phyloP scores from a whole-genome alignment of 768 basidiomycete species.

The Tremella fuciformis region DNA sequence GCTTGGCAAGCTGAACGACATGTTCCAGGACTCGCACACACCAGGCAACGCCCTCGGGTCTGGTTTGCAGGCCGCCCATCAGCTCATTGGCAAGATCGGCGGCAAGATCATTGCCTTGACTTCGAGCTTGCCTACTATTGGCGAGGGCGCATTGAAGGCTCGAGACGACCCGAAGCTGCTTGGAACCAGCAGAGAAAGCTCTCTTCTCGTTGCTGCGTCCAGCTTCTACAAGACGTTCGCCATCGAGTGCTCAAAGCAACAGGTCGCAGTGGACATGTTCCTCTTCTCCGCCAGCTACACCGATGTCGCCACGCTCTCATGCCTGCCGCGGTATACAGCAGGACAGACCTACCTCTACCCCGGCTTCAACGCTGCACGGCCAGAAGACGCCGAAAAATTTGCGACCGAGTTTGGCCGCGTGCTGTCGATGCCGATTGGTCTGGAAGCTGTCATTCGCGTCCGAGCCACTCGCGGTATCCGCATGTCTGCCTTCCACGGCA shows the following conservation, averaged over 20 bases:
- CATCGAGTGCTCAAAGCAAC: slow-evolving; percentile 94
- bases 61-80: slow-evolving; percentile 91
- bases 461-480: slow-evolving; percentile 93
- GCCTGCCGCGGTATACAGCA: slow-evolving; percentile 92
- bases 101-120: slow-evolving; percentile 89
- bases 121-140: slow-evolving; percentile 78
- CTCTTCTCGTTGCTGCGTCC: slow-evolving; percentile 84
- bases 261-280: slow-evolving; percentile 99
- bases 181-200: slow-evolving; percentile 94
- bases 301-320: slow-evolving; percentile 85
- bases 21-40: slow-evolving; percentile 95
- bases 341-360: slow-evolving; percentile 99
- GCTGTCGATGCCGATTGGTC: slow-evolving; percentile 86
- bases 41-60: slow-evolving; percentile 93
- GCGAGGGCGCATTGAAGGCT: slow-evolving; percentile 88
- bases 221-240: slow-evolving; percentile 98
- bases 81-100: slow-evolving; percentile 88
- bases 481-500: slow-evolving; percentile 97
- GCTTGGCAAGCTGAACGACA: slow-evolving; percentile 79
- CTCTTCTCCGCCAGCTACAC: slow-evolving; percentile 89
- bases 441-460: slow-evolving; percentile 96
- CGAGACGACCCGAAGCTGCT: slow-evolving; percentile 94
- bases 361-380: slow-evolving; percentile 88
- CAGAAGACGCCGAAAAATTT: slow-evolving; percentile 97
- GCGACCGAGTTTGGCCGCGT: slow-evolving; percentile 95